Conservation (phyloP, 345 rosid genomes). For the Erucastrum elatum region DNA sequence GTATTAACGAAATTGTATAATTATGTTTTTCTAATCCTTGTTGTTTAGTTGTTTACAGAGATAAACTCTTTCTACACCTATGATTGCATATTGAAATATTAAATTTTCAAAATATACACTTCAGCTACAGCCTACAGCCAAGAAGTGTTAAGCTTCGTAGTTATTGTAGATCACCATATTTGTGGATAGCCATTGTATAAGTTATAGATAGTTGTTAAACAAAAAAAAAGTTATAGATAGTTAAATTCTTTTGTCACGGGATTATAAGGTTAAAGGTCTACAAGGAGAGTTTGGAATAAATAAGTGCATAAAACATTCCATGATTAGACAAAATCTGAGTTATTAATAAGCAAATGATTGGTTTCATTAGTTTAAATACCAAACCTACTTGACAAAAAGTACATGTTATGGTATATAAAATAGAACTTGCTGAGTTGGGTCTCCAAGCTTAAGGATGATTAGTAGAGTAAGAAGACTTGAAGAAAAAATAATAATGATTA, state of each 20-base stretch:
- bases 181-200: background rate
- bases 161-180: background rate
- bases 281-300: background rate
- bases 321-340: constrained; percentile 24
- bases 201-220: background rate
- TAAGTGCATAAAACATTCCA: background rate
- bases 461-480: background rate
- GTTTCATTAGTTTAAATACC: constrained; percentile 12
- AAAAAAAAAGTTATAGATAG: background rate
- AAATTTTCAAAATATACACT: background rate
- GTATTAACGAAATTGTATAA: background rate
- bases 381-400: constrained; percentile 9
- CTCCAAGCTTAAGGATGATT: constrained; percentile 31
- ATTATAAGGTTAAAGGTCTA: background rate
- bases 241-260: too few species aligned
- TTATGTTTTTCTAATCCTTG: too few species aligned
- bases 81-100: background rate
- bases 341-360: constrained; percentile 32
- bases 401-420: constrained; percentile 3
- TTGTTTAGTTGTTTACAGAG: background rate
- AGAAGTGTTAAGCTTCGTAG: background rate
- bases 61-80: background rate
- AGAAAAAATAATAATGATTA: constrained; percentile 17
- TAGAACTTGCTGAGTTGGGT: background rate
- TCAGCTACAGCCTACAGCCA: background rate